Evolutionary conservation across 495 filamentous ascomycete species (phyloP).

Genomic region (Platismatia glauca): DNA sequence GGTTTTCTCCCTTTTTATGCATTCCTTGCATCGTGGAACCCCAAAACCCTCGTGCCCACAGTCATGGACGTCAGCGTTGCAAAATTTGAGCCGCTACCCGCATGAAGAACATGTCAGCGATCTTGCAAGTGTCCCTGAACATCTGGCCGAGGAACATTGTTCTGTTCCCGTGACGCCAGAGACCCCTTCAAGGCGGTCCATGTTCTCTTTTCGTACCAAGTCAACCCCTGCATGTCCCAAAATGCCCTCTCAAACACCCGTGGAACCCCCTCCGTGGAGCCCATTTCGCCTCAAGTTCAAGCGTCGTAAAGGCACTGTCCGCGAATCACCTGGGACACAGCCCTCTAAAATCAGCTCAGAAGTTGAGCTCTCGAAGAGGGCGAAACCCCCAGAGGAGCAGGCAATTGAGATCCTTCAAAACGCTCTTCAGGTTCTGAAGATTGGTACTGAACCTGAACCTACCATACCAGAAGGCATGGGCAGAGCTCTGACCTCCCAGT

Average conservation of each 20-base stretch:
- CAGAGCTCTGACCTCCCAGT: background rate
- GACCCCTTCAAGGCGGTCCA: background rate
- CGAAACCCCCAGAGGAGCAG: background rate
- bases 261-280: background rate
- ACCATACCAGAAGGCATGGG: background rate
- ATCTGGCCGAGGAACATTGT: background rate
- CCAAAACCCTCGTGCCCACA: background rate
- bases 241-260: background rate
- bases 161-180: background rate
- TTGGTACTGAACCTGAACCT: background rate
- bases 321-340: background rate
- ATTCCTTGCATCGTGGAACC: background rate
- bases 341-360: background rate
- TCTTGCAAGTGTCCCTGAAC: conserved; percentile 7
- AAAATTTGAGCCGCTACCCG: background rate
- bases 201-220: background rate
- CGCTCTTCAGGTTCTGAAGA: background rate
- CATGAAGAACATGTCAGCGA: background rate
- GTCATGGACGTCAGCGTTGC: background rate
- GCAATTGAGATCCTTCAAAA: background rate
- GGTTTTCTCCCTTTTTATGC: conserved; percentile 5
- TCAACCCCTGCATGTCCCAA: background rate
- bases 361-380: background rate
- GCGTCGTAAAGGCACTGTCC: background rate
- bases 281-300: background rate